Conservation (phyloP, 345 rosid genomes). For the Lepidium didymum region DNA sequence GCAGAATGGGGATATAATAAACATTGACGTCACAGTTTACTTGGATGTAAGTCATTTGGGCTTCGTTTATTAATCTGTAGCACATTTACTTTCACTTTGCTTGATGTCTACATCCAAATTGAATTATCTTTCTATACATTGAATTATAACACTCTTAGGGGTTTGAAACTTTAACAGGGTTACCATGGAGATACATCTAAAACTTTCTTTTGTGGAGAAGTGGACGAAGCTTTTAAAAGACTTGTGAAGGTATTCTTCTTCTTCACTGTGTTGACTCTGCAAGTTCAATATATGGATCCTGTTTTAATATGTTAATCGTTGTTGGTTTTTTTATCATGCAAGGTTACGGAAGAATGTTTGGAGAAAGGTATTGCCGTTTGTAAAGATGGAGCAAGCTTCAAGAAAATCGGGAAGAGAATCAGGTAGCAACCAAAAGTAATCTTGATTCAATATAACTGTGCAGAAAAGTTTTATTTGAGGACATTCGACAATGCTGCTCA, state of each 20-base stretch:
- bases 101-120: neutral
- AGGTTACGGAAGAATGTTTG: conserved; percentile 91
- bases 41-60: conserved; percentile 52
- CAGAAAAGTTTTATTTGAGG: neutral
- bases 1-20: conserved; percentile 90
- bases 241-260: conserved; percentile 55
- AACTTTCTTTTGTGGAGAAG: conserved; percentile 80
- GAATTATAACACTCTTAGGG: neutral
- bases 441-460: neutral
- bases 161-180: conserved; percentile 42
- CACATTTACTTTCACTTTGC: conserved; percentile 18
- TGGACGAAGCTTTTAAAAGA: conserved; percentile 40
- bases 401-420: conserved; percentile 87
- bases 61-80: neutral
- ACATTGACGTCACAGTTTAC: conserved; percentile 90
- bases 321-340: conserved; percentile 8
- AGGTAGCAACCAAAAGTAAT: conserved; percentile 38
- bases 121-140: neutral
- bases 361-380: conserved; percentile 86
- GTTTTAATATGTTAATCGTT: neutral
- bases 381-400: conserved; percentile 88
- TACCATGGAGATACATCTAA: conserved; percentile 97
- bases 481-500: neutral
- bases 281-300: neutral
- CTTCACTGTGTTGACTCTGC: neutral